phyloP scores from a whole-genome alignment of 768 basidiomycete species.

The Botryobasidium botryosum region DNA sequence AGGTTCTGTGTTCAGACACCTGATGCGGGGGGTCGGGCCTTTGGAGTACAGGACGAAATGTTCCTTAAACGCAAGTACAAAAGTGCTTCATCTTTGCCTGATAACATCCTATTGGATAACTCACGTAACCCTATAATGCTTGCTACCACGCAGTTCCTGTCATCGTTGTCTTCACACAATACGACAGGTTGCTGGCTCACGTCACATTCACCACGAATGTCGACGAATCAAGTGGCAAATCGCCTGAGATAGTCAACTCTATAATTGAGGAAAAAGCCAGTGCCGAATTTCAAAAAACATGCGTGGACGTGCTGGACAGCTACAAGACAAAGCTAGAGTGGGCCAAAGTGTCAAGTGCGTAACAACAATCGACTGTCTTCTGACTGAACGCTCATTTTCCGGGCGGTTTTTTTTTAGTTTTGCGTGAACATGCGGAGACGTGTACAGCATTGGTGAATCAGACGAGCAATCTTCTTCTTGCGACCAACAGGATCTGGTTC shows the following conservation, averaged over 20 bases:
- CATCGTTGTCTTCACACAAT: too few relatives aligned
- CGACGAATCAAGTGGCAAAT: too few relatives aligned
- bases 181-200: too few relatives aligned
- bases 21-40: conserved; percentile 13
- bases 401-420: neutral
- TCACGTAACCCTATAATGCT: neutral
- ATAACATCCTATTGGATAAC: conserved; percentile 1
- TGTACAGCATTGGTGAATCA: too few relatives aligned
- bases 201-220: too few relatives aligned
- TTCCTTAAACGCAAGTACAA: conserved; percentile 13
- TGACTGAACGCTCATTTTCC: neutral
- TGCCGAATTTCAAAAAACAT: too few relatives aligned
- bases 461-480: too few relatives aligned
- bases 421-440: neutral
- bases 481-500: neutral
- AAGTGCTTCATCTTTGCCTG: conserved; percentile 5
- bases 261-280: conserved; percentile 20
- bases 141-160: too few relatives aligned
- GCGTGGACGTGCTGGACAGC: too few relatives aligned
- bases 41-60: conserved; percentile 17
- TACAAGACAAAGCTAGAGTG: neutral
- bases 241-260: conserved; percentile 22
- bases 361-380: neutral
- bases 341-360: neutral
- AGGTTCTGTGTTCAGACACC: conserved; percentile 22